Conservation (phyloP, 306 rosid species). For the Vigna angularis region DNA sequence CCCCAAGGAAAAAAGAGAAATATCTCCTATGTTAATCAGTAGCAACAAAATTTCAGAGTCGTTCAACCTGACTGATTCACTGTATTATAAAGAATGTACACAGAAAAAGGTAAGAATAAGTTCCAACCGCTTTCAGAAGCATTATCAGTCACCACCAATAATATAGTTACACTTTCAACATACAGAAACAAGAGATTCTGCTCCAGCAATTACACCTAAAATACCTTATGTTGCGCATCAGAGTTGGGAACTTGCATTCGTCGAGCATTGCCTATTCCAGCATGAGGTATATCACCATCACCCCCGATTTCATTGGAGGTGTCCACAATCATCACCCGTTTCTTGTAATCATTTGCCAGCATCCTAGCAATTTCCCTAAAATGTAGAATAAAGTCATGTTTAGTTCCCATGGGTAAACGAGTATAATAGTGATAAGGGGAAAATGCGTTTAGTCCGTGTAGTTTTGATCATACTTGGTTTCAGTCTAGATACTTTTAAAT, state of each 20-base stretch:
- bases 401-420: not conserved
- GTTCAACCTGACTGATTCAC: not conserved
- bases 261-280: constrained; percentile 93
- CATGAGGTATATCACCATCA: constrained; percentile 97
- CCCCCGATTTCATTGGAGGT: constrained; percentile 99
- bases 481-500: no score
- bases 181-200: constrained; percentile 26
- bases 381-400: constrained; percentile 28
- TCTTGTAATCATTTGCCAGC: constrained; percentile 90
- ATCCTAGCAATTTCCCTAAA: constrained; percentile 91
- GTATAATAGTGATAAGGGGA: not conserved
- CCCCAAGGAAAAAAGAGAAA: no score
- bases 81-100: not conserved
- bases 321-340: constrained; percentile 99
- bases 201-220: constrained; percentile 26
- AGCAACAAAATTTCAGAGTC: no score
- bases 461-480: no score
- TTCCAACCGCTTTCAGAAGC: not conserved
- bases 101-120: not conserved
- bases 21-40: no score
- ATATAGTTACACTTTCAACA: constrained; percentile 33
- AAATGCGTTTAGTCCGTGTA: no score
- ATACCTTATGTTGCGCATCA: constrained; percentile 88
- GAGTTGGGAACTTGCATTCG: constrained; percentile 96
- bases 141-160: constrained; percentile 12